Evolutionary conservation across 2,329 filamentous ascomycete species (phyloP), one percentile per base, ranked within the genome.

Genomic region (Xylariaceae sp.): DNA sequence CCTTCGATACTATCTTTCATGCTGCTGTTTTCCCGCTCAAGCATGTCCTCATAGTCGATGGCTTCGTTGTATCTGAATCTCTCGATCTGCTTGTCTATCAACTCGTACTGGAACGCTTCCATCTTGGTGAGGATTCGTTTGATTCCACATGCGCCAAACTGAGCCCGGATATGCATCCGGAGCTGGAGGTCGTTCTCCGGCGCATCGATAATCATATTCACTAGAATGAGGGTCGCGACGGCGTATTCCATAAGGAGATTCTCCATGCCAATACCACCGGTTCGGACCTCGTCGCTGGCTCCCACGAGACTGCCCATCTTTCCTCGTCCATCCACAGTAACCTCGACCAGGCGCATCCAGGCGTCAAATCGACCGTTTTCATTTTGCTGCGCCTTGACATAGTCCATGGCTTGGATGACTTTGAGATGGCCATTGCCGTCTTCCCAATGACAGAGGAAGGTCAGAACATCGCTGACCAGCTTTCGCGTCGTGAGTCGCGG

Each of bases 161-260:
- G 92, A 16, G 92, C 90, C 48, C 92, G 79, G 57, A 97, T 89
- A 64, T 97, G 92, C 60, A 94, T 86, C 59, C 92, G 81, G 48
- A 97, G 70, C 65, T 95, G 87, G 50, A 98, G 69, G 57, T 98
- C 92, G 53, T 79, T 77, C 57, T 94, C 85, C 0, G 89, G 85
- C 3, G 88, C 87, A 64, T 97, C 92, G 46, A 98, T 81, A 53
- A 97, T 77, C 83, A 94, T 94, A 67, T 97, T 98, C 71, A 97
- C 80, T 57, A 98, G 74, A 59, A 97, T 88, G 56, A 98, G 76
- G 2, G 89, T 94, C 23, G 90, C 87, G 34, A 97, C 87, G 27
- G 89, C 90, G 59, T 98, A 98, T 73, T 98, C 92, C 92, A 98
- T 97, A 38, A 98, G 75, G 56, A 96, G 71, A 64, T 97, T 97